Percentiles rank a stretch among this genome's conserved stretches.
phyloP scores from a whole-genome alignment of 345 rosid genomes.

The Salix brachista region DNA sequence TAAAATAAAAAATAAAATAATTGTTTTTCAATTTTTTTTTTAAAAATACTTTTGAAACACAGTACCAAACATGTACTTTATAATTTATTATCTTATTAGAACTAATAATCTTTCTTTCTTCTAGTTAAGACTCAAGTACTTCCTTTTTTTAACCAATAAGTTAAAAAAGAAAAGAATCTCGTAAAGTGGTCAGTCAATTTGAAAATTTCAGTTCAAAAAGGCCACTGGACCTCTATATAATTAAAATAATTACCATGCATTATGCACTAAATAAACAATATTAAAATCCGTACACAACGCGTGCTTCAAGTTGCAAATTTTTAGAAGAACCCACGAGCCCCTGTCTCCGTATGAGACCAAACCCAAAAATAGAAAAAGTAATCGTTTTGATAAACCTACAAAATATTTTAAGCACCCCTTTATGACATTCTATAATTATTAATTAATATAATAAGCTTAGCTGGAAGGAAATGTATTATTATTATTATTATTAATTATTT shows the following conservation, averaged over 20 bases:
- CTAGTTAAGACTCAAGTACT: neutral
- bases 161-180: neutral
- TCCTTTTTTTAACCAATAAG: neutral
- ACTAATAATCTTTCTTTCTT: no score
- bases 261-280: neutral
- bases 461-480: neutral
- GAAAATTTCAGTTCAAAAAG: neutral
- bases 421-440: neutral
- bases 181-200: neutral
- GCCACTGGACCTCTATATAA: neutral
- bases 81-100: no score
- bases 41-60: no score
- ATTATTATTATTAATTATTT: neutral
- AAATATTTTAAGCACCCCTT: neutral
- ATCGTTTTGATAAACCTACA: neutral
- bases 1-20: no score
- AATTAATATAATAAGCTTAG: neutral
- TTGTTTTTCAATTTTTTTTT: fast-evolving
- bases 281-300: neutral
- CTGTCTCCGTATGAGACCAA: constrained; percentile 16
- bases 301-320: constrained; percentile 16
- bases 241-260: neutral
- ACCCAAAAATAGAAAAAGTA: constrained; percentile 1
- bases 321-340: constrained; percentile 12
- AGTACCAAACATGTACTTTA: fast-evolving